Evolutionary conservation across 768 basidiomycete species (phyloP).

Genomic region (Heimioporus sp.): DNA sequence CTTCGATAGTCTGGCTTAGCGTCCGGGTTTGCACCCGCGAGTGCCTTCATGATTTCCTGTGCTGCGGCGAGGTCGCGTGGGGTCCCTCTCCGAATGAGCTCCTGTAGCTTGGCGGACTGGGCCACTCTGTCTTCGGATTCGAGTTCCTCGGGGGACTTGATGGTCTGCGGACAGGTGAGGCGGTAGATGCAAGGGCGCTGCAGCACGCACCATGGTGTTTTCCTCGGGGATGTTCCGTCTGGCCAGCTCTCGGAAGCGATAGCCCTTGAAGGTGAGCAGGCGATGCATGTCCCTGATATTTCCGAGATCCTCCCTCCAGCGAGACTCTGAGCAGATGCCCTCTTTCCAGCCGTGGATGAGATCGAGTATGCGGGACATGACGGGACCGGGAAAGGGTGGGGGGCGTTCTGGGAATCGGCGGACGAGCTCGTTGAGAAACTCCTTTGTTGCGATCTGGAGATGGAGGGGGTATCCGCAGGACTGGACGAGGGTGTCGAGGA

Average conservation of each 20-base stretch:
- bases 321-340: conserved; percentile 80
- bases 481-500: conserved; percentile 90
- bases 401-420: conserved; percentile 97
- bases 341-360: conserved; percentile 95
- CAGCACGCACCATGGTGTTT: conserved; percentile 20
- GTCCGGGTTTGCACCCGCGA: conserved; percentile 94
- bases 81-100: conserved; percentile 93
- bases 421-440: conserved; percentile 97
- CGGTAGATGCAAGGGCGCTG: background rate
- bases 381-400: conserved; percentile 89
- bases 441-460: conserved; percentile 95
- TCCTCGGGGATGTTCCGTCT: conserved; percentile 15
- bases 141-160: conserved; percentile 94
- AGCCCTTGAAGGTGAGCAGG: conserved; percentile 90
- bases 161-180: conserved; percentile 48
- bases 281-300: conserved; percentile 99
- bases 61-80: conserved; percentile 94
- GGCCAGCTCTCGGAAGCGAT: conserved; percentile 61
- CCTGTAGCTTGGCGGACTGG: conserved; percentile 97
- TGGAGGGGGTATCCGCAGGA: conserved; percentile 97
- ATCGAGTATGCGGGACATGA: conserved; percentile 93
- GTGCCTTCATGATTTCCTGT: conserved; percentile 94
- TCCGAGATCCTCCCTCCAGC: conserved; percentile 95
- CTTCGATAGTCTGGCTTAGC: conserved; percentile 91
- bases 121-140: conserved; percentile 95